Conservation (phyloP, 257 asterid species). For the Scutellaria galericulata region DNA sequence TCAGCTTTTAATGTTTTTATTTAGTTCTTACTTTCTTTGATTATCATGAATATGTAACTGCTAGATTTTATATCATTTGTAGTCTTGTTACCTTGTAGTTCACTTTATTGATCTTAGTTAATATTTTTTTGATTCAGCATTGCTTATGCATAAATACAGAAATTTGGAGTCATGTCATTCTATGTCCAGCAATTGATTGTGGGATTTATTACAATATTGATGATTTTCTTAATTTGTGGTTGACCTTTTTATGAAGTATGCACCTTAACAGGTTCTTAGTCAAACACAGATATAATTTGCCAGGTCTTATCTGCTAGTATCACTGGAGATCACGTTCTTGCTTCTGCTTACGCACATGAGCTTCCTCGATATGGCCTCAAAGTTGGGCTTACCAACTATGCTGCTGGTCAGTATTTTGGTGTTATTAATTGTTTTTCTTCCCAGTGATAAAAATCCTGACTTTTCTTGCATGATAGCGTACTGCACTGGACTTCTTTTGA, state of each 20-base stretch:
- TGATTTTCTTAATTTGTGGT: background rate
- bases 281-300: conserved; percentile 75
- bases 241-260: background rate
- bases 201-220: background rate
- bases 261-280: conserved; percentile 54
- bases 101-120: background rate
- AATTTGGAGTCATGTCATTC: background rate
- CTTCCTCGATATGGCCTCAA: conserved; percentile 79
- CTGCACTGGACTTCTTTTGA: conserved; percentile 61
- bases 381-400: conserved; percentile 82
- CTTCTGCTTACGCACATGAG: conserved; percentile 82
- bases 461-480: conserved; percentile 41
- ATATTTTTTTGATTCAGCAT: background rate
- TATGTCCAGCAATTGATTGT: background rate
- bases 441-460: background rate
- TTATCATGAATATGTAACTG: background rate
- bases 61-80: background rate
- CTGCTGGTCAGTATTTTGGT: conserved; percentile 59
- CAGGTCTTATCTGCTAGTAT: conserved; percentile 82
- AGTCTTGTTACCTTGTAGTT: background rate
- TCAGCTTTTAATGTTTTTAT: background rate
- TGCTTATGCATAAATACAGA: background rate
- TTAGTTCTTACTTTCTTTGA: background rate
- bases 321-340: conserved; percentile 79
- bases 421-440: background rate